These are phyloP conservation scores for Helicostylum pulchrum DNA, from an alignment of 192 early-diverging fungal genomes.

Conservation along the genomic window DNA sequence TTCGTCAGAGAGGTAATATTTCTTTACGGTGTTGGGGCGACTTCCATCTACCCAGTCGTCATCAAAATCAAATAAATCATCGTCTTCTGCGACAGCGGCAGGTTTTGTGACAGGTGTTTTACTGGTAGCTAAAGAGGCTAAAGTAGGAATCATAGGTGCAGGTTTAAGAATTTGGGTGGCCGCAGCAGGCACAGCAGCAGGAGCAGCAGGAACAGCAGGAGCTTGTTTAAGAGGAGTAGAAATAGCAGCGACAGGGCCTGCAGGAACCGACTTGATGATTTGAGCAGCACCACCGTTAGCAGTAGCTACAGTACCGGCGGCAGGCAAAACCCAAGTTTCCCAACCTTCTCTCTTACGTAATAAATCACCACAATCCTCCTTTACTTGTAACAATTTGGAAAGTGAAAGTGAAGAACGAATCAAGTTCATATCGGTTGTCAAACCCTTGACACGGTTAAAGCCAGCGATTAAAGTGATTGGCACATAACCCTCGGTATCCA, in stretches of 20 bases:
- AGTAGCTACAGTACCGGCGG: conserved; percentile 1
- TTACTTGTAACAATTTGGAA: conserved; percentile 39
- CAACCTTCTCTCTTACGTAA: conserved; percentile 75
- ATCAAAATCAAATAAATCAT: conserved; percentile 77
- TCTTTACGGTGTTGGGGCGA: conserved; percentile 43
- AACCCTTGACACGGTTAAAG: conserved; percentile 85
- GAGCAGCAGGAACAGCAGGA: conserved; percentile 3
- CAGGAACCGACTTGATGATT: conserved; percentile 17
- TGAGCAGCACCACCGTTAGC: background rate
- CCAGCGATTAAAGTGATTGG: conserved; percentile 70
- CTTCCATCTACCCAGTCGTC: conserved; percentile 67
- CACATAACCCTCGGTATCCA: conserved; percentile 86
- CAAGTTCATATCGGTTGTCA: conserved; percentile 64
- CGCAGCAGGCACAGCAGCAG: background rate
- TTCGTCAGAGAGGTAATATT: conserved; percentile 42
- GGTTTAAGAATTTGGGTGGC: background rate
- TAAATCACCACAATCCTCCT: conserved; percentile 24
- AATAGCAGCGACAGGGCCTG: background rate
- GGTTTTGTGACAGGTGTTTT: conserved; percentile 6
- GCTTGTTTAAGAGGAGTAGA: background rate
- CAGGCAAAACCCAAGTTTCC: conserved; percentile 75
- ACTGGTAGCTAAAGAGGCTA: no score
- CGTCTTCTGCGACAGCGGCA: conserved; percentile 44
- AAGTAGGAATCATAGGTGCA: background rate
- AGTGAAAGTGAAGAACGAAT: conserved; percentile 54